These are phyloP conservation scores for Corchorus olitorius DNA, from an alignment of 345 rosid genomes.

Conservation along the genomic window DNA sequence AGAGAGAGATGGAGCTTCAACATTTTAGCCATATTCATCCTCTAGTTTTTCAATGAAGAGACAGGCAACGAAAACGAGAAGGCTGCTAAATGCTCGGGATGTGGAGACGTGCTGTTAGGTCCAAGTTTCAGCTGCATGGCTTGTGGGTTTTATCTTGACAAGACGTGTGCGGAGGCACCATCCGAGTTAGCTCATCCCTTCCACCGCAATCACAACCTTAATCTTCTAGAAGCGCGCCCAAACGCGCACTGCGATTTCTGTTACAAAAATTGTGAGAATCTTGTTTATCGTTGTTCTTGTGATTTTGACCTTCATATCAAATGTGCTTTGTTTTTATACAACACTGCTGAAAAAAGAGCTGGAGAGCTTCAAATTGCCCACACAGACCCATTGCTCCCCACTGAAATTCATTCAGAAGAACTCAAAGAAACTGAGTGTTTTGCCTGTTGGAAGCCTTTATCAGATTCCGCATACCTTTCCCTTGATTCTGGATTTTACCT, in stretches of 20 bases:
- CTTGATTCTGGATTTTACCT: not conserved
- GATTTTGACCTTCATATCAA: not conserved
- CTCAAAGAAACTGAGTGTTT: not conserved
- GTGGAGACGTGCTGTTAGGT: not conserved
- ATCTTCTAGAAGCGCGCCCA: not conserved
- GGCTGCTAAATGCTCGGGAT: too few species aligned
- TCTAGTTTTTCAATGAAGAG: not conserved
- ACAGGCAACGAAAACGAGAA: too few species aligned
- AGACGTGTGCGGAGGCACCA: not conserved
- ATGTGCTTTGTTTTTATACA: not conserved
- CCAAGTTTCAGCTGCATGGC: not conserved
- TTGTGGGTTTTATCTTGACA: not conserved
- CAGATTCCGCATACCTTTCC: not conserved
- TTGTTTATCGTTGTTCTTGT: not conserved
- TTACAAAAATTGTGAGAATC: not conserved
- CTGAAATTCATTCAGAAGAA: not conserved
- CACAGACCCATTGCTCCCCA: not conserved
- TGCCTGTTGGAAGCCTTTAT: not conserved
- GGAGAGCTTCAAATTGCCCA: not conserved
- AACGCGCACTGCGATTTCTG: too few species aligned
- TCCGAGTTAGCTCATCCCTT: not conserved
- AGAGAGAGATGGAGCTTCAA: not conserved
- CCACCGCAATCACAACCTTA: not conserved
- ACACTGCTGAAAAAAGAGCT: not conserved
- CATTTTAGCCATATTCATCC: not conserved